phyloP scores from a whole-genome alignment of 2,329 filamentous ascomycete species.

The Cytospora schulzeri region DNA sequence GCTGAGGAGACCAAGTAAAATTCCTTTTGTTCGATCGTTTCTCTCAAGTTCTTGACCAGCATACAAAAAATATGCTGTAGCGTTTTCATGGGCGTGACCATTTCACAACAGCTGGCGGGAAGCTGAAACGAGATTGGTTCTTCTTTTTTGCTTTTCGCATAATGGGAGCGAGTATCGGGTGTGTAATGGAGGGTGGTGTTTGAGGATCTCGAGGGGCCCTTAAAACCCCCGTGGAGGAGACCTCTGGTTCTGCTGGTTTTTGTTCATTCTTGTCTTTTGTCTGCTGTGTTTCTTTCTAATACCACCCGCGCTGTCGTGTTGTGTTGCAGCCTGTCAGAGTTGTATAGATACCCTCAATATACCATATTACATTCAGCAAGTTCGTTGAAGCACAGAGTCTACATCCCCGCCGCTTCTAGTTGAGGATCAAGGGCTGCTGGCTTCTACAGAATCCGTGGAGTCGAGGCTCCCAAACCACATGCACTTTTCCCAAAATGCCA shows the following conservation, averaged over 20 bases:
- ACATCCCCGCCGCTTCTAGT: neutral
- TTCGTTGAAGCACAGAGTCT: neutral
- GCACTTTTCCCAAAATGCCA: neutral
- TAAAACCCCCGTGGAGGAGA: neutral
- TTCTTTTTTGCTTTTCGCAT: slow-evolving; percentile 1
- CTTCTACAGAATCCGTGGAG: neutral
- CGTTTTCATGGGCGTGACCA: neutral
- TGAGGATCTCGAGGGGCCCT: neutral
- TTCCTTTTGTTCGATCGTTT: neutral
- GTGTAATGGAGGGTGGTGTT: slow-evolving; percentile 11
- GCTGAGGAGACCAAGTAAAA: slow-evolving; percentile 14
- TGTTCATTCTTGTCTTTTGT: neutral
- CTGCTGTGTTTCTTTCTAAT: slow-evolving; percentile 16
- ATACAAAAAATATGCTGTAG: neutral
- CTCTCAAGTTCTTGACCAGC: neutral
- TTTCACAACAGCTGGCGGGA: neutral
- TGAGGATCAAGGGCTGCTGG: neutral
- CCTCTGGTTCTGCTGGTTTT: slow-evolving; percentile 1
- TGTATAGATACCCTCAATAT: slow-evolving; percentile 30
- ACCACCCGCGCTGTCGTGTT: slow-evolving; percentile 22
- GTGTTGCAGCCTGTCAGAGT: slow-evolving; percentile 25
- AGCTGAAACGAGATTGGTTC: neutral
- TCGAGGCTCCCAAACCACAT: neutral
- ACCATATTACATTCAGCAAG: slow-evolving; percentile 22
- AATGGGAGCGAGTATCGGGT: slow-evolving; percentile 11